Evolutionary conservation across 768 basidiomycete species (phyloP).

Genomic region (Suillus spraguei): DNA sequence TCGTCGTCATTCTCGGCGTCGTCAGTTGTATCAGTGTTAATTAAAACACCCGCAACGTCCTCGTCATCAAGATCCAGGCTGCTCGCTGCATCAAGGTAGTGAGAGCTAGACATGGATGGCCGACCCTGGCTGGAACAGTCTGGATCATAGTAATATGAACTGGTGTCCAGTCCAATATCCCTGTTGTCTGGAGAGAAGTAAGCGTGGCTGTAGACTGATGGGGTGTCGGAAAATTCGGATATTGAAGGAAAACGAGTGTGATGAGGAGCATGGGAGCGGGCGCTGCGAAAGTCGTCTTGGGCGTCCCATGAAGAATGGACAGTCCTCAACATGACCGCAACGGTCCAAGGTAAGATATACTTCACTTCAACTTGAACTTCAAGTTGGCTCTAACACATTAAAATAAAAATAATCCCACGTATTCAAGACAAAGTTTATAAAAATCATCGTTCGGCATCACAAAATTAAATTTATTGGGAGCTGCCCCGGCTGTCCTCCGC

Average conservation of each 20-base stretch:
- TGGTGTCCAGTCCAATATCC: conserved; percentile 34
- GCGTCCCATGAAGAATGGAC: conserved; percentile 38
- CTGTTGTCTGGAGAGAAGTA: conserved; percentile 51
- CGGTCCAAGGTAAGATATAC: conserved; percentile 14
- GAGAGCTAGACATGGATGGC: conserved; percentile 35
- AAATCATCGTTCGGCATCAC: neutral
- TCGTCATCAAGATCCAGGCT: conserved; percentile 59
- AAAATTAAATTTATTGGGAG: neutral
- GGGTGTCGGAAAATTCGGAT: conserved; percentile 65
- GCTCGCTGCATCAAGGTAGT: conserved; percentile 48
- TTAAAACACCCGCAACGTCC: conserved; percentile 27
- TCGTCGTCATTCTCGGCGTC: conserved; percentile 39
- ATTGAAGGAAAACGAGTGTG: conserved; percentile 54
- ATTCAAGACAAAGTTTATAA: neutral
- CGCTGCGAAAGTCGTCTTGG: conserved; percentile 51
- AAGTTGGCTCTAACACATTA: neutral
- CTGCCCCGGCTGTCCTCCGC: no score
- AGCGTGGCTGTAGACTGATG: conserved; percentile 67
- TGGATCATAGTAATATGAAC: conserved; percentile 30
- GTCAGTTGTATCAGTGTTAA: conserved; percentile 37
- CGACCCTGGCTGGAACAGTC: conserved; percentile 28
- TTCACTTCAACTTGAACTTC: neutral
- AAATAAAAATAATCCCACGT: conserved; percentile 4
- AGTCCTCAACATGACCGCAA: conserved; percentile 44
- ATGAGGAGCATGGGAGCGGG: conserved; percentile 43